These are phyloP conservation scores for Lachancea meyersii DNA, from an alignment of 805 yeast species.

Conservation along the genomic window DNA sequence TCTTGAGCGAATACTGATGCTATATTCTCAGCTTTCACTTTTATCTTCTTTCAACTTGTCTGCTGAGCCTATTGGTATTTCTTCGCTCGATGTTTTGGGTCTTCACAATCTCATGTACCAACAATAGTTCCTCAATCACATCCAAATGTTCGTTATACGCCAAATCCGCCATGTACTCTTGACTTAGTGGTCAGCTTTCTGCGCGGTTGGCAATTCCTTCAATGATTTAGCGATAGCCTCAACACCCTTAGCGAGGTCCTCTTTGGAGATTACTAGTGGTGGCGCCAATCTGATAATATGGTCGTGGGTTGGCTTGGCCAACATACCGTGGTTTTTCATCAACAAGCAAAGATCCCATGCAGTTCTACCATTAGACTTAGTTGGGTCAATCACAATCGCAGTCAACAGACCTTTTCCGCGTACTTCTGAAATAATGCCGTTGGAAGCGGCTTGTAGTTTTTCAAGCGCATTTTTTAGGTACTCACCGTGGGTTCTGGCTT, in stretches of 20 bases:
- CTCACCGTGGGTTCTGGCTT: constrained; percentile 67
- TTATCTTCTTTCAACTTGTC: too few relatives aligned
- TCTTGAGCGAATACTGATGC: too few relatives aligned
- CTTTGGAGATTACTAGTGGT: constrained; percentile 84
- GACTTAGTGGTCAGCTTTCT: background rate
- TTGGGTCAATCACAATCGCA: constrained; percentile 85
- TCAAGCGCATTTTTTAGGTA: constrained; percentile 55
- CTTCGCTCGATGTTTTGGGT: too few relatives aligned
- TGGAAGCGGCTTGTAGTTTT: constrained; percentile 45
- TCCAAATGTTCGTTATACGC: too few relatives aligned
- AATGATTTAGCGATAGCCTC: constrained; percentile 63
- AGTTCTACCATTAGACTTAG: constrained; percentile 77
- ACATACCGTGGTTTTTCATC: constrained; percentile 81
- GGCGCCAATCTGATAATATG: constrained; percentile 95
- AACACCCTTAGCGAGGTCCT: constrained; percentile 77
- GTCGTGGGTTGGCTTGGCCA: constrained; percentile 96
- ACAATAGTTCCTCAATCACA: background rate
- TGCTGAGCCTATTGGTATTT: too few relatives aligned
- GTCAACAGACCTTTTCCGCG: constrained; percentile 82
- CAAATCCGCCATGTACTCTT: too few relatives aligned
- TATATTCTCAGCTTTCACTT: too few relatives aligned
- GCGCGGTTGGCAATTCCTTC: constrained; percentile 13
- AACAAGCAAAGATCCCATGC: constrained; percentile 95
- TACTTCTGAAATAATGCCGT: constrained; percentile 52
- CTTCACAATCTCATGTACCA: too few relatives aligned